phyloP scores from a whole-genome alignment of 2,329 filamentous ascomycete genomes.

The Curvularia hawaiiensis region DNA sequence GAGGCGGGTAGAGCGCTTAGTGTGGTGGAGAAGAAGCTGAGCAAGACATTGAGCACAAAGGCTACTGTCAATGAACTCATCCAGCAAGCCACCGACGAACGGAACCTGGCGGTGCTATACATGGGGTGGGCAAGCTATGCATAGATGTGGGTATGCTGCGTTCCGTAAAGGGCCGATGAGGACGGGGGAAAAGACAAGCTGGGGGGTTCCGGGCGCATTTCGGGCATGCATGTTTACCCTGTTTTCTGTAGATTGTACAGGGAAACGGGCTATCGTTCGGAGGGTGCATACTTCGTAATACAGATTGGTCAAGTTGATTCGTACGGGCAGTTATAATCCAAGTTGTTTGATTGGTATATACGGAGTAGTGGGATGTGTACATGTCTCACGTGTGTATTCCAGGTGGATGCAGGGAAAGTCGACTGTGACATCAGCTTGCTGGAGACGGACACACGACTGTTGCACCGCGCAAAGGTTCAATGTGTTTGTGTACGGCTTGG shows the following conservation, averaged over 20 bases:
- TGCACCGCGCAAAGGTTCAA: background rate
- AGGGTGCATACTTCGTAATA: background rate
- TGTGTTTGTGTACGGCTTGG: background rate
- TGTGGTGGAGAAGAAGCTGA: constrained; percentile 94
- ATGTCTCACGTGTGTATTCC: background rate
- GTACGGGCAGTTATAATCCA: background rate
- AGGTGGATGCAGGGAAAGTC: background rate
- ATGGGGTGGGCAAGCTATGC: constrained; percentile 48
- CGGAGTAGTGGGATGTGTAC: background rate
- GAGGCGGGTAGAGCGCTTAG: constrained; percentile 92
- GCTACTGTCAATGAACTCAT: constrained; percentile 98
- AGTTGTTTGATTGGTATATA: background rate
- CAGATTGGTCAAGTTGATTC: background rate
- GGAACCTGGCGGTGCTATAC: constrained; percentile 85
- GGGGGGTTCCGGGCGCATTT: constrained; percentile 1
- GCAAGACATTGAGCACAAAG: constrained; percentile 89
- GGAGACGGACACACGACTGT: background rate
- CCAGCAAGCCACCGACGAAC: constrained; percentile 91
- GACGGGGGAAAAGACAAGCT: background rate
- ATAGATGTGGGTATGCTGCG: background rate
- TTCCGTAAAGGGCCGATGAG: background rate
- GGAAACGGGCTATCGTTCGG: background rate
- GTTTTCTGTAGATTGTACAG: background rate
- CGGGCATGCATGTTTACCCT: background rate
- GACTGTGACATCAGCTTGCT: background rate